Evolutionary conservation across 495 filamentous ascomycete species (phyloP).

Genomic region (Tuber aestivum): DNA sequence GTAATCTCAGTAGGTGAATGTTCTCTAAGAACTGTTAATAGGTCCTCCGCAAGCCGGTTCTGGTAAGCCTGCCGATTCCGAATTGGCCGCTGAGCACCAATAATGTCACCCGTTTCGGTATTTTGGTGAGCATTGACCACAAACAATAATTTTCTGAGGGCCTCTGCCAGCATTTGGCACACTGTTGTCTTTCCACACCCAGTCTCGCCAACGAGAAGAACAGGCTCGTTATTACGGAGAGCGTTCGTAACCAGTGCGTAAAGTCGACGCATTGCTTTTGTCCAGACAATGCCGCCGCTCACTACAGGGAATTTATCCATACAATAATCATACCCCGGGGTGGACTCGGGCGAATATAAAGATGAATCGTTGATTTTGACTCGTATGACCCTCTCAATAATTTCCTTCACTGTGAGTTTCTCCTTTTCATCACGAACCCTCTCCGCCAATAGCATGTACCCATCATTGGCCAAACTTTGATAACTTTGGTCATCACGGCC

Average conservation of each 20-base stretch:
- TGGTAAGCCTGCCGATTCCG: slow-evolving; percentile 71
- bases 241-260: slow-evolving; percentile 80
- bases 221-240: slow-evolving; percentile 83
- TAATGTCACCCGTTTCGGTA: slow-evolving; percentile 91
- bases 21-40: slow-evolving; percentile 49
- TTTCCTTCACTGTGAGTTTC: slow-evolving; percentile 69
- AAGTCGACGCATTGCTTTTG: slow-evolving; percentile 82
- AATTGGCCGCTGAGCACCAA: slow-evolving; percentile 88
- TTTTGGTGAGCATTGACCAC: slow-evolving; percentile 98
- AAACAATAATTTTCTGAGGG: slow-evolving; percentile 64
- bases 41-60: slow-evolving; percentile 57
- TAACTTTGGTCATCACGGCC: slow-evolving; percentile 79
- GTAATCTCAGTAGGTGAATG: slow-evolving; percentile 35
- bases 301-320: slow-evolving; percentile 21
- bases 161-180: slow-evolving; percentile 82
- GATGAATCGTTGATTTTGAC: slow-evolving; percentile 66
- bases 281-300: slow-evolving; percentile 75
- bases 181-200: slow-evolving; percentile 97
- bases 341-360: slow-evolving; percentile 58
- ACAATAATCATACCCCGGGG: slow-evolving; percentile 54
- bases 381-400: slow-evolving; percentile 91
- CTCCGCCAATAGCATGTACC: slow-evolving; percentile 92
- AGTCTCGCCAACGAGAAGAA: slow-evolving; percentile 90
- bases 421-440: slow-evolving; percentile 89
- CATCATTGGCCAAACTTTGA: slow-evolving; percentile 83